Base-by-base conservation (phyloP, 2,329 filamentous ascomycete genomes). In the Calonectria leucothoes region DNA sequence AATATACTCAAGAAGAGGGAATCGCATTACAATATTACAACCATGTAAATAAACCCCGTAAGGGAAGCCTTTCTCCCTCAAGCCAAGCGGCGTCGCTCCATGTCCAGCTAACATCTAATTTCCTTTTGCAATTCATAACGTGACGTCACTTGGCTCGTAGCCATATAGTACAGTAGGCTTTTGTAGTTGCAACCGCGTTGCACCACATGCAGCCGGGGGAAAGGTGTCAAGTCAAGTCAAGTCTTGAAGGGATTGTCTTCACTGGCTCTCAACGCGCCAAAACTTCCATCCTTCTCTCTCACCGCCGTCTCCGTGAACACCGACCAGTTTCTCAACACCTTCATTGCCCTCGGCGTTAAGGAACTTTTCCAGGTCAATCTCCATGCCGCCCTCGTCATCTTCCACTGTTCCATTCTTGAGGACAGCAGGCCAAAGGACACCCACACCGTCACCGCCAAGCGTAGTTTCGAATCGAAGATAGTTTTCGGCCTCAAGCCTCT, bases 381-480 rank as follows among this genome's bases (percentile, higher is more conserved):
- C 96, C 86, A 97, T 95, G 29, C 95, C 95, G 39, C 95, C 95
- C 76, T 95, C 91, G 0, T 91, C 88, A 77, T 95, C 93, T 80
- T 95, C 93, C 45, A 93, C 92, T n/a, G 90, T 91, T 7, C 94
- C 94, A 74, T 97, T 98, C 82, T 95, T 94, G 31, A 98, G 87
- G 0, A 98, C 93, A 0, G 97, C 97, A 0, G 97, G 97, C 92
- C 94, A 98, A 6, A 99, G 89, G 2, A 99, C 95, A 45, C 97
- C 97, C 1, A 99, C 95, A 15, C 97, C 97, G 80, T 98, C 95
- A 48, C 96, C 96, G 5, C 96, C 97, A 0, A 99, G 90, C 0
- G 94, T 98, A 0, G 95, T 97, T 84, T 96, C 91, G 81, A 98
- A 98, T 79, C 93, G 94, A 79, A 92, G 89, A 82, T 97, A 99